Percentiles rank a stretch among this genome's conserved stretches.
These are phyloP conservation scores for Sesbania bispinosa DNA, from an alignment of 306 rosid genomes.

Conservation along the genomic window DNA sequence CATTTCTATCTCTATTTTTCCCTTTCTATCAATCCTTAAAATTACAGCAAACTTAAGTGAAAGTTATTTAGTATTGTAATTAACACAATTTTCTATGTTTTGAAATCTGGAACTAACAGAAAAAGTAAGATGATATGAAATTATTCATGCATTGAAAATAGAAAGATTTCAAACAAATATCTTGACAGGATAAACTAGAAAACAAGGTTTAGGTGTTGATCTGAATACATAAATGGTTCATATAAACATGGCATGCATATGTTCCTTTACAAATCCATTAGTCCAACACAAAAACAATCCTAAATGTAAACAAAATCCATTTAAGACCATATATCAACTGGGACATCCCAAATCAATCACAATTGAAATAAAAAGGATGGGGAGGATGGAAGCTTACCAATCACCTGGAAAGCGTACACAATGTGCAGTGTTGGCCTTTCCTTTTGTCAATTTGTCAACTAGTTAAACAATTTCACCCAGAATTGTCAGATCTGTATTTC, in stretches of 20 bases:
- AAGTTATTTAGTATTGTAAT: conserved; percentile 2
- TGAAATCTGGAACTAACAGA: background rate
- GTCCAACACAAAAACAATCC: background rate
- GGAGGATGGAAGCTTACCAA: conserved; percentile 50
- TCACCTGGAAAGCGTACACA: conserved; percentile 95
- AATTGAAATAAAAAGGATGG: conserved; percentile 1
- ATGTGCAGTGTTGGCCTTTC: conserved; percentile 93
- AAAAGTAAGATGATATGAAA: background rate
- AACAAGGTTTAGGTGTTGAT: conserved; percentile 5
- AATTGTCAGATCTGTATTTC: conserved; percentile 8
- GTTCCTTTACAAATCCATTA: background rate
- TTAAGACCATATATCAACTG: background rate
- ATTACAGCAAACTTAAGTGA: background rate
- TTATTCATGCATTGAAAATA: background rate
- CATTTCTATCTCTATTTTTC: no score
- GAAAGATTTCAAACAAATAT: conserved; percentile 8
- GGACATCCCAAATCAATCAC: background rate
- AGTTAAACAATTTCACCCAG: conserved; percentile 17
- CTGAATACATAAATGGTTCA: background rate
- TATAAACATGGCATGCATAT: background rate
- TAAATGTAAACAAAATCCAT: background rate
- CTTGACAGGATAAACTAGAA: background rate
- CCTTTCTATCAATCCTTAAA: background rate
- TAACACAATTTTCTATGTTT: background rate
- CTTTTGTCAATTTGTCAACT: conserved; percentile 90